Conservation (phyloP, 805 yeast genomes). For the Blastobotrys robertii region DNA sequence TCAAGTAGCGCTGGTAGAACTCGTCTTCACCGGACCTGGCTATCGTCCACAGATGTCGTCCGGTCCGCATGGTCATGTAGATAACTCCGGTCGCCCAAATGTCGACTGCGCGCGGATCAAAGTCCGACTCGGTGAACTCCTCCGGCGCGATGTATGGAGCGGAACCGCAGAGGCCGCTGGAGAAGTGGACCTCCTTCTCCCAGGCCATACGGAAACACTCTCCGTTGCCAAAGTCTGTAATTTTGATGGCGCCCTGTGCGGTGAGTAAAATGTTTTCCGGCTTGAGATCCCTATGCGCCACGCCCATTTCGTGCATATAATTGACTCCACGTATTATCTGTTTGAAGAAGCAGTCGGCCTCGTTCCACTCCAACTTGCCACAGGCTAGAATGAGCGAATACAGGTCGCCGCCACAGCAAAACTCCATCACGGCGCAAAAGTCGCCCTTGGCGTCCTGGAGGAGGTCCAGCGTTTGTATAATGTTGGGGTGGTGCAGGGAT, state of each 20-base stretch:
- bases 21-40: slow-evolving; percentile 71
- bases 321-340: slow-evolving; percentile 74
- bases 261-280: slow-evolving; percentile 77
- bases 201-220: slow-evolving; percentile 86
- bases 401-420: slow-evolving; percentile 79
- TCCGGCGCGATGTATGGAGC: slow-evolving; percentile 92
- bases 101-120: slow-evolving; percentile 75
- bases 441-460: slow-evolving; percentile 66
- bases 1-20: slow-evolving; percentile 63
- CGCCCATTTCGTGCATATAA: slow-evolving; percentile 85
- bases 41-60: slow-evolving; percentile 83
- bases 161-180: slow-evolving; percentile 75
- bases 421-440: slow-evolving; percentile 90
- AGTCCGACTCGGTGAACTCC: slow-evolving; percentile 49
- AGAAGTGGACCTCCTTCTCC: slow-evolving; percentile 63
- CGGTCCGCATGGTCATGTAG: slow-evolving; percentile 76
- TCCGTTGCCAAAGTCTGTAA: slow-evolving; percentile 85
- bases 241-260: slow-evolving; percentile 53
- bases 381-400: slow-evolving; percentile 48
- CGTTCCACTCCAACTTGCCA: slow-evolving; percentile 46
- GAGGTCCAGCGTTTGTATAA: slow-evolving; percentile 68
- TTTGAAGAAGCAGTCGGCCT: slow-evolving; percentile 84
- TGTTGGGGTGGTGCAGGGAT: slow-evolving; percentile 64
- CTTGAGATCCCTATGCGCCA: slow-evolving; percentile 87
- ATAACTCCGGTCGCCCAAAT: slow-evolving; percentile 84